A percentile compares a stretch with the other conserved stretches of the same genome.
Conservation (phyloP, 2,329 filamentous ascomycete species). For the Clarireedia monteithiana region DNA sequence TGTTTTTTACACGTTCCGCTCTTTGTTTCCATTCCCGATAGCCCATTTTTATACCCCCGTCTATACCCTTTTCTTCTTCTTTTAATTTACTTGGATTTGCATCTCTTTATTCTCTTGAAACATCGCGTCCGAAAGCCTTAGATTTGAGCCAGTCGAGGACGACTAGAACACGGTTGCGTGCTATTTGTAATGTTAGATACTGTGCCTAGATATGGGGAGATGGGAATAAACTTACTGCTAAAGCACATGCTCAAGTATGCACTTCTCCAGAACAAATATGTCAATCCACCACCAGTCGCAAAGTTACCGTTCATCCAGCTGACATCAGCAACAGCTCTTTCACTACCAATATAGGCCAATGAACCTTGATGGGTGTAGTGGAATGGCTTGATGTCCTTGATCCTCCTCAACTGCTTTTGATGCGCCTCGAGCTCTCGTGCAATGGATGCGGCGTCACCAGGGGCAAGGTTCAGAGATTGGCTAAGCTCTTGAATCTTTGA, state of each 20-base stretch:
- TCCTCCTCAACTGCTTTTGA: constrained; percentile 78
- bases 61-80: not conserved
- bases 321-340: constrained; percentile 95
- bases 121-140: constrained; percentile 91
- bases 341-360: constrained; percentile 94
- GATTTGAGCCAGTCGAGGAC: constrained; percentile 95
- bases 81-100: not conserved
- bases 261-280: constrained; percentile 96
- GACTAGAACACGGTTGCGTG: constrained; percentile 89
- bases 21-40: too few species aligned
- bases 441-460: constrained; percentile 57
- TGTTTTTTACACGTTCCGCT: too few species aligned
- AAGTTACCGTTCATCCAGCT: constrained; percentile 97
- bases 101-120: constrained; percentile 66
- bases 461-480: constrained; percentile 50
- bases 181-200: constrained; percentile 37
- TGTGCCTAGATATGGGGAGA: not conserved
- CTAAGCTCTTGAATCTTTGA: constrained; percentile 63
- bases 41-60: not conserved
- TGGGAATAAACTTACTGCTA: constrained; percentile 66
- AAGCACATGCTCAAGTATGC: constrained; percentile 99
- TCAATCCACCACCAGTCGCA: constrained; percentile 85
- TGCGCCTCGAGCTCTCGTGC: constrained; percentile 72
- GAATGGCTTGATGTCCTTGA: constrained; percentile 95
- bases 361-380: constrained; percentile 97